Evolutionary conservation across 257 asterid genomes (phyloP), one percentile per base, ranked within the genome.

Genomic region (Ballota nigra): DNA sequence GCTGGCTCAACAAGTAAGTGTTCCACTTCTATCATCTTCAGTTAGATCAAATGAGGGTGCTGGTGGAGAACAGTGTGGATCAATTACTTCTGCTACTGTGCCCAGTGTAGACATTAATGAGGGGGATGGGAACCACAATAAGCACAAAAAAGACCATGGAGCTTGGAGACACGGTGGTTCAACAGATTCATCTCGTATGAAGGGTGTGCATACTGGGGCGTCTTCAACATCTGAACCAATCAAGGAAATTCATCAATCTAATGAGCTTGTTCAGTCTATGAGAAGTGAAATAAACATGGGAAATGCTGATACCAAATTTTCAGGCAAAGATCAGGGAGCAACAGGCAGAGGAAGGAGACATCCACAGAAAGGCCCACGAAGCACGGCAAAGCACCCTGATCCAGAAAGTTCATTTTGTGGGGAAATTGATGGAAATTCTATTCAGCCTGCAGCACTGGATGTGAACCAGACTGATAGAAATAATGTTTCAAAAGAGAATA

Each of bases 1-100:
- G 79, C 83, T 91, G 72, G 95, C 99, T 65, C 97, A 95, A 78
- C 97, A 86, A 79, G 90, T 78, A 68, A 80, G 77, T 53, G 7
- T 76, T 62, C 88, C 80, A 57, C 80, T 80, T 22, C 33, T 58
- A 68, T 38, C 80, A 28, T 74, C 87, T 75, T 75, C 87, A 3
- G 49, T 59, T 15, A 53, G 79, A 67, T 64, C 81, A 22, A 85
- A 80, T 47, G 92, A 76, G 66, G 78, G 68, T 70, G 51, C 69
- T 66, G 83, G 74, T 61, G 78, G 68, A 67, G 83, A 63, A 31
- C 83, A 78, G 49, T 70, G 70, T 16, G 85, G 66, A 26, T 81
- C 77, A n/a, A 74, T 65, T 63, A 72, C 71, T 76, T 74, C 84
- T 31, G 74, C 75, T 61, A 68, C 75, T 73, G 79, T 68, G 53